Evolutionary conservation across 2,329 filamentous ascomycete species (phyloP), one percentile per base, ranked within the genome.

Genomic region (Capronia epimyces): DNA sequence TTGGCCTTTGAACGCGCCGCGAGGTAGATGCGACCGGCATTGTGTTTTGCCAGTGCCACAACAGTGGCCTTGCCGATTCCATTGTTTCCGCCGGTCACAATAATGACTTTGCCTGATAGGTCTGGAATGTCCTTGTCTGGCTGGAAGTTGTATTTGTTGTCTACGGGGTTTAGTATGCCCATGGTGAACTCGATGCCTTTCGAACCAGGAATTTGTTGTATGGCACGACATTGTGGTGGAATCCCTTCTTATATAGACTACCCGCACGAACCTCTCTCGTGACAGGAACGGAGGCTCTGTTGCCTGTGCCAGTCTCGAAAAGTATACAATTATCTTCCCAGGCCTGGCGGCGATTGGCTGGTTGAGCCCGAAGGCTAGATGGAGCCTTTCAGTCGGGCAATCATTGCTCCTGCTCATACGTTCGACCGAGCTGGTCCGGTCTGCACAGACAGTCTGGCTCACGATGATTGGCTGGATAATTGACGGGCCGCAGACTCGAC

Each of bases 51-150:
- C 7, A 75, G 64, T 4, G 68, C 64, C 9, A 69, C 56, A 31
- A 74, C 62, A 2, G 68, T 68, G 45, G 67, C 64, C 51, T 67
- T 69, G 21, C 76, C 76, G 0, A 79, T 66, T 0, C 76, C 76
- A 18, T 67, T 63, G 48, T 75, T 78, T 46, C 70, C 74, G 40
- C 74, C 75, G 0, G 75, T 77, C 32, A 77, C 66, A 21, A 77
- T 64, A 46, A 76, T 71, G 10, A 71, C 69, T 51, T 74, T 72
- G 12, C 65, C 67, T 2, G 57, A 42, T 1, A 73, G 64, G 24
- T 63, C 59, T 2, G 70, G 69, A 18, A 74, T 69, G 29, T 39
- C 21, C 18, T 36, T 50, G 16, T 45, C 25, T 18, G 53, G 49
- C n/a, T 50, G 13, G 43, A 20, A 45, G 16, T 45, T 9, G 15